These are phyloP conservation scores for Grigorovia humatica DNA, from an alignment of 805 yeast species.

Conservation along the genomic window DNA sequence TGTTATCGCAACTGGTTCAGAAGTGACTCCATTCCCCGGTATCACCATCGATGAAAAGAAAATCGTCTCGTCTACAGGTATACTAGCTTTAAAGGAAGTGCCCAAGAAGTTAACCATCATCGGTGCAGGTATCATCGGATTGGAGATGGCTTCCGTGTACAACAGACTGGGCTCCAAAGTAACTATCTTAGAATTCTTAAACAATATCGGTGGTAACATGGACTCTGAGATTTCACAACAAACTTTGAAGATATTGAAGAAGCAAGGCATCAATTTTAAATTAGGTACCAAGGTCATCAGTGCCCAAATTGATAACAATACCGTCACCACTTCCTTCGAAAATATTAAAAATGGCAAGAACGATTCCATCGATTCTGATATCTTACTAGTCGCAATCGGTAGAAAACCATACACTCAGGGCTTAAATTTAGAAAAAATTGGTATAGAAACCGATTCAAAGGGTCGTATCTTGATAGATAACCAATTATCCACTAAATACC, in stretches of 20 bases:
- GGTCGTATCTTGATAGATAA: conserved; percentile 93
- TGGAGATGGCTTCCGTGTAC: conserved; percentile 99
- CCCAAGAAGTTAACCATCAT: conserved; percentile 89
- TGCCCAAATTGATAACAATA: conserved; percentile 64
- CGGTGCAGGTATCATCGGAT: conserved; percentile 99
- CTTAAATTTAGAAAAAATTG: conserved; percentile 77
- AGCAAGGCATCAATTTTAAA: conserved; percentile 93
- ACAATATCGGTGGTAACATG: conserved; percentile 95
- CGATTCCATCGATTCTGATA: conserved; percentile 78
- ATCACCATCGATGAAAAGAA: conserved; percentile 92
- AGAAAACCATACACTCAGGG: conserved; percentile 96
- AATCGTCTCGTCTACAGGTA: conserved; percentile 94
- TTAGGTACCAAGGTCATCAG: conserved; percentile 81
- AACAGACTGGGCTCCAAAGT: conserved; percentile 91
- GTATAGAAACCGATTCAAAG: conserved; percentile 81
- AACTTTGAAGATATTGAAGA: conserved; percentile 79
- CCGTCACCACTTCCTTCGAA: conserved; percentile 85
- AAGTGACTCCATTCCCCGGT: conserved; percentile 98
- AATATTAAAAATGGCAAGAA: conserved; percentile 77
- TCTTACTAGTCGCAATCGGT: conserved; percentile 92
- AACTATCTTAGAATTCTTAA: conserved; percentile 84
- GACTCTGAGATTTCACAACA: conserved; percentile 89
- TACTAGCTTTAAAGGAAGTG: conserved; percentile 69
- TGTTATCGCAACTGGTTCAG: conserved; percentile 97
- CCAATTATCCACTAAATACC: conserved; percentile 82